Base-by-base conservation (phyloP, 2,329 filamentous ascomycete genomes). In the Paradendryphiella salina region DNA sequence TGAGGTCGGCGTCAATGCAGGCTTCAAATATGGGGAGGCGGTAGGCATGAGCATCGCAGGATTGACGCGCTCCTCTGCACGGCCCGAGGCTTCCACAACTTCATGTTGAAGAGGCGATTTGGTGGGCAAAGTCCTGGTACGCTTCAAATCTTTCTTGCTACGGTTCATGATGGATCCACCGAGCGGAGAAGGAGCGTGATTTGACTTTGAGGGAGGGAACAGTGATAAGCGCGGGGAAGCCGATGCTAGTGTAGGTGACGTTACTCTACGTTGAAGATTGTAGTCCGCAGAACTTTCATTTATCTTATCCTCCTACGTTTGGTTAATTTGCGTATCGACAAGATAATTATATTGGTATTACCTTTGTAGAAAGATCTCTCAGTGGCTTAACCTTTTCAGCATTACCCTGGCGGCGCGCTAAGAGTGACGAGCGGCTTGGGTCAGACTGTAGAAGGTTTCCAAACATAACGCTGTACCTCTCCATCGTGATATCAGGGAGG, bases 381-480 rank as follows among this genome's bases (percentile, higher is more conserved):
- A 73, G 48, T 17, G 69, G 67, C 45, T 71, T 73, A 39, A 67
- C 48, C 45, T 61, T 69, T 14, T 73, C 70, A 18, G 60, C 36
- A 44, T 67, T 70, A 17, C 64, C 68, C 49, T 74, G 71, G 15
- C 73, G 65, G 48, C 73, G 61, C 21, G 60, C 61, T 14, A 74
- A 52, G 4, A 75, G 62, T 6, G 69, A 70, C 10, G 43, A 50
- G 6, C 59, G 61, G 28, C 51, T 63, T 10, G 59, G 47, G 11
- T 61, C 60, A 7, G 65, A 64, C 54, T 83, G 81, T 20, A 96
- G 76, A 5, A 96, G 79, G 31, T 82, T 83, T 47, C 86, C 85
- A 67, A 97, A 96, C 92, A 96, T 96, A 59, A 96, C 83, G 62
- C 91, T 96, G 63, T 96, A 97, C 40, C 93, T 80, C 69, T 96